Conservation (phyloP, 768 basidiomycete species). For the Xerocomus spinulosus region DNA sequence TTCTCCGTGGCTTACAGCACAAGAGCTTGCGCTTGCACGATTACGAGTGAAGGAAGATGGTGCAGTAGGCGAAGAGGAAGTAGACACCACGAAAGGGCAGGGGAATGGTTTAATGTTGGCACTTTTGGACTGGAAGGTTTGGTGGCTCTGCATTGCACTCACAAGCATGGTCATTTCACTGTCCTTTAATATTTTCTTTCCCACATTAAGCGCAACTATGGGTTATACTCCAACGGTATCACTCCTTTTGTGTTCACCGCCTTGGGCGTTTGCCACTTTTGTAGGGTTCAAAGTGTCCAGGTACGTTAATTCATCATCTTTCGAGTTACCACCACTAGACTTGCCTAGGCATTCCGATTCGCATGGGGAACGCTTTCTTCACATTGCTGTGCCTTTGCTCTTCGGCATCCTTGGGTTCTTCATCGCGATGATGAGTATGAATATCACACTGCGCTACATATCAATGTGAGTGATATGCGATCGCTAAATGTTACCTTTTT, state of each 20-base stretch:
- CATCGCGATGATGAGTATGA: slow-evolving; percentile 61
- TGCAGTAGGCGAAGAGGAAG: slow-evolving; percentile 45
- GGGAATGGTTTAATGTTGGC: slow-evolving; percentile 53
- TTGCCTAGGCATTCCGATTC: slow-evolving; percentile 62
- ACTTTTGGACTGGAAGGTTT: slow-evolving; percentile 76
- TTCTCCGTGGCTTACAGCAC: slow-evolving; percentile 53
- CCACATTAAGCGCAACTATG: slow-evolving; percentile 69
- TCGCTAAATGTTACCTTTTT: not conserved
- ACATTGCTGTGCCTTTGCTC: slow-evolving; percentile 49
- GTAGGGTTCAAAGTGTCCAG: slow-evolving; percentile 50
- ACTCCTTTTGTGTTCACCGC: slow-evolving; percentile 65
- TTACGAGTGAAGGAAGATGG: slow-evolving; percentile 65
- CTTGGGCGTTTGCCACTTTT: slow-evolving; percentile 61
- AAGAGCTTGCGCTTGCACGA: slow-evolving; percentile 54
- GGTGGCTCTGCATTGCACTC: slow-evolving; percentile 68
- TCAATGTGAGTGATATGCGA: slow-evolving; percentile 45
- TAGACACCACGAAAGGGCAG: slow-evolving; percentile 29
- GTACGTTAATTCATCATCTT: slow-evolving; percentile 29
- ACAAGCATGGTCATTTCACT: slow-evolving; percentile 54
- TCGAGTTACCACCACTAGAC: not conserved
- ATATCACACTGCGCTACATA: slow-evolving; percentile 56
- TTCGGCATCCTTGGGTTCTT: slow-evolving; percentile 66
- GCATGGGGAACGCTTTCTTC: slow-evolving; percentile 64
- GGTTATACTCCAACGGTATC: slow-evolving; percentile 62
- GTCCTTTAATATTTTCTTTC: slow-evolving; percentile 79